Conservation (phyloP, 768 basidiomycete genomes). For the Termitomyces sp. region DNA sequence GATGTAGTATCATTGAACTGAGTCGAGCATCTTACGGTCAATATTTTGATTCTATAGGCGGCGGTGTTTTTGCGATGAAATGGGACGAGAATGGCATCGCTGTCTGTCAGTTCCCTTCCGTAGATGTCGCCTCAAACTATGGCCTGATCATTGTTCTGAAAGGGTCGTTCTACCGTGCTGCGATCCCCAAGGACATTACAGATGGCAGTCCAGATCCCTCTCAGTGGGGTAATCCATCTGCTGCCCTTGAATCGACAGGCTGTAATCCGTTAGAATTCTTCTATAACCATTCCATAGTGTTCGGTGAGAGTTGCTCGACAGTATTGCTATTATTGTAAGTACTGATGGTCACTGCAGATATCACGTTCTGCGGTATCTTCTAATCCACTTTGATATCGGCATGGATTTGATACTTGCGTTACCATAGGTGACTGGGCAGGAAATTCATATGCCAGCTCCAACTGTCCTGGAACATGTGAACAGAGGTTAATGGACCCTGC, state of each 20-base stretch:
- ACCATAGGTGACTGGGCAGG: slow-evolving; percentile 75
- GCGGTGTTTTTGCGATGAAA: slow-evolving; percentile 85
- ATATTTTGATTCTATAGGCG: slow-evolving; percentile 71
- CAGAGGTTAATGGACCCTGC: slow-evolving; percentile 56
- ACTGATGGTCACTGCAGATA: slow-evolving; percentile 32
- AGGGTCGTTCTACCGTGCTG: slow-evolving; percentile 83
- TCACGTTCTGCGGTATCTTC: slow-evolving; percentile 70
- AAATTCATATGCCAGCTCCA: slow-evolving; percentile 67
- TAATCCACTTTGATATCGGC: not conserved
- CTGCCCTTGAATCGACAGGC: slow-evolving; percentile 41
- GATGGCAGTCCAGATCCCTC: slow-evolving; percentile 58
- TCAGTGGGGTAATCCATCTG: slow-evolving; percentile 65
- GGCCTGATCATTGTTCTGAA: slow-evolving; percentile 1
- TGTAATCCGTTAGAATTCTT: slow-evolving; percentile 62
- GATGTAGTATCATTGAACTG: slow-evolving; percentile 76
- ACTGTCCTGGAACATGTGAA: slow-evolving; percentile 71
- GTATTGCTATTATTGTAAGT: not conserved
- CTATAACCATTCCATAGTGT: slow-evolving; percentile 65
- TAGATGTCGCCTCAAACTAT: not conserved
- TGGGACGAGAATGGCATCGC: slow-evolving; percentile 79
- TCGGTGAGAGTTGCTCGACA: slow-evolving; percentile 29
- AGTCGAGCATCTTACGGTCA: slow-evolving; percentile 82
- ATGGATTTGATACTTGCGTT: not conserved
- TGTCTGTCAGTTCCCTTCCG: slow-evolving; percentile 50
- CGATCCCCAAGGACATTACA: slow-evolving; percentile 63